These are phyloP conservation scores for Annulohypoxylon nitens DNA, from an alignment of 495 filamentous ascomycete genomes.

Conservation along the genomic window DNA sequence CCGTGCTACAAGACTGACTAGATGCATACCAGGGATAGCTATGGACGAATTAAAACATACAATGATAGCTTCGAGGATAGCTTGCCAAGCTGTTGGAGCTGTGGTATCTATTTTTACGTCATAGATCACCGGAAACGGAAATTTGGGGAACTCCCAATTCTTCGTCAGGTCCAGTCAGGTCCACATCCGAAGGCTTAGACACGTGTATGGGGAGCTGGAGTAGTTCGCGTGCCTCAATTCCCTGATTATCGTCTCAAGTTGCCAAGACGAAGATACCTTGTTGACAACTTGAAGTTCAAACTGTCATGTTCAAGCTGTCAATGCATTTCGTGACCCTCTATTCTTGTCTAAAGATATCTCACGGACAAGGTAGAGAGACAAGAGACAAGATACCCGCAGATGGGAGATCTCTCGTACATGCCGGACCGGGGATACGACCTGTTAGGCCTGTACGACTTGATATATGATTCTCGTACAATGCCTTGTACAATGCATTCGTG, in stretches of 20 bases:
- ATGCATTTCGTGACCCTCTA: background rate
- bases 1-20: conserved; percentile 25
- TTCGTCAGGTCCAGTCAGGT: conserved; percentile 10
- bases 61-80: conserved; percentile 13
- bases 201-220: conserved; percentile 24
- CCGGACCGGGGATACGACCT: conserved; percentile 1
- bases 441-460: background rate
- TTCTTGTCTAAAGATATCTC: conserved; percentile 1
- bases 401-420: conserved; percentile 14
- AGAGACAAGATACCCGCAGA: conserved; percentile 14
- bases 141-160: conserved; percentile 21
- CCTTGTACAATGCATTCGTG: conserved; percentile 15
- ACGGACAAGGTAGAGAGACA: background rate
- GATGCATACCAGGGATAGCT: background rate
- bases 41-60: conserved; percentile 18
- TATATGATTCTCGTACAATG: conserved; percentile 7
- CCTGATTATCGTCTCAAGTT: background rate
- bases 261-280: conserved; percentile 13
- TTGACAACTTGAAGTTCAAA: background rate
- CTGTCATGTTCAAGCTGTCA: conserved; percentile 3
- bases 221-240: conserved; percentile 17
- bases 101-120: conserved; percentile 35
- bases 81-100: conserved; percentile 22
- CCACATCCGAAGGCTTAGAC: conserved; percentile 15
- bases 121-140: conserved; percentile 45